Base-by-base conservation (phyloP, 1,284 basidiomycete species). In the Puccinia hordei region DNA sequence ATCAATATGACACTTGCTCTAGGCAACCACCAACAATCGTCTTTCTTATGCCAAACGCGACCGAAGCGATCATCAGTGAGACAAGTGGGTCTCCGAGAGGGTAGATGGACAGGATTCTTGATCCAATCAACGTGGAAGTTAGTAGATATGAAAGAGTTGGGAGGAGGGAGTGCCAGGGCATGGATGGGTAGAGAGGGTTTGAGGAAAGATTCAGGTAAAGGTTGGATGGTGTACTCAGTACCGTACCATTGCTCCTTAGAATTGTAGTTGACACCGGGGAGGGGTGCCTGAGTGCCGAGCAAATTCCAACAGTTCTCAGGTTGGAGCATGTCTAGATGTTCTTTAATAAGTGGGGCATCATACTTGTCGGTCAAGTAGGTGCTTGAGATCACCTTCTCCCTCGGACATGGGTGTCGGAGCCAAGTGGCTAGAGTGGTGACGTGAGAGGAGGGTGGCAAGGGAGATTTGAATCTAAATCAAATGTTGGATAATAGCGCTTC, bases 11-110 rank as follows among this genome's bases (percentile, higher is more conserved):
- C 88, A 81, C 89, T 88, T 1, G 93, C 93, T 84, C 93, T 93
- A 0, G 95, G 95, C 6, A 95, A 90, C 92, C 93, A 96, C 87
- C 95, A 98, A 81, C 89, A 90, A 86, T 98, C 95, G 85, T 98
- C 95, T 85, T 94, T 94, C 88, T 98, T 98, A 87, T 95, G 90
- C 95, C 95, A 98, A 15, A 97, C 86, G 27, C 90, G 88, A 0
- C 91, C 92, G 46, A 92, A 84, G 0, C 89, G 86, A 0, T 90
- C 93, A 85, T 93, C 89, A 38, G 89, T 88, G 77, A 98, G 89
- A 81, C 95, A 89, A 82, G 89, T 87, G 15, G 95, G 95, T 41
- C 91, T 89, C 80, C 89, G 90, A 77, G 89, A 85, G 19, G 92
- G 92, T 91, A 93, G 27, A 24, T 68, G 27, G 33, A n/a, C n/a